These are phyloP conservation scores for Phialemonium atrogriseum DNA, from an alignment of 2,329 filamentous ascomycete species.

Conservation along the genomic window DNA sequence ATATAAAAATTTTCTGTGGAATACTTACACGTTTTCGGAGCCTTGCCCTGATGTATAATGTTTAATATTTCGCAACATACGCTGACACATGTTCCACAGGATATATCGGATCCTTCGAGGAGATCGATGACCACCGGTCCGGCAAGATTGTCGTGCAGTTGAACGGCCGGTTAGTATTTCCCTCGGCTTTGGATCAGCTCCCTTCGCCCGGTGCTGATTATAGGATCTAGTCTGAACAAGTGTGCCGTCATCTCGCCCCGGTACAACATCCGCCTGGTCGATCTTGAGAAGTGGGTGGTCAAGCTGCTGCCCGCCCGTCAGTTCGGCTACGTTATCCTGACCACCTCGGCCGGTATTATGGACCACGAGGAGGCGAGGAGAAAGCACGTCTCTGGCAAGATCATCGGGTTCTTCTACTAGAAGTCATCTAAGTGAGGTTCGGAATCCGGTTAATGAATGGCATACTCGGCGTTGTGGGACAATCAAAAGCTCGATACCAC, in stretches of 20 bases:
- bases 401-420: slow-evolving; percentile 99
- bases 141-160: slow-evolving; percentile 99
- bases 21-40: slow-evolving; percentile 98
- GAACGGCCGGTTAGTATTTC: slow-evolving; percentile 64
- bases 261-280: slow-evolving; percentile 97
- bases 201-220: too few relatives aligned
- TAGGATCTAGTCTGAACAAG: slow-evolving; percentile 94
- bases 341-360: slow-evolving; percentile 99
- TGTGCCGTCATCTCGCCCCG: slow-evolving; percentile 98
- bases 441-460: slow-evolving; percentile 6
- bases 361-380: slow-evolving; percentile 99
- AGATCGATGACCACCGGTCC: slow-evolving; percentile 98
- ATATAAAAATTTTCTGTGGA: slow-evolving; percentile 74
- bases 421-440: slow-evolving; percentile 9
- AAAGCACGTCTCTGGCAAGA: slow-evolving; percentile 99
- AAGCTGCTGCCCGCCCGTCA: slow-evolving; percentile 99
- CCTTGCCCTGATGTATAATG: slow-evolving; percentile 68
- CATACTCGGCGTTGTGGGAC: slow-evolving; percentile 15
- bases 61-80: slow-evolving; percentile 92
- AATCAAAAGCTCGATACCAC: slow-evolving; percentile 1
- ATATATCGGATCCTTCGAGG: slow-evolving; percentile 99
- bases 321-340: slow-evolving; percentile 98
- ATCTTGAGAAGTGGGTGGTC: slow-evolving; percentile 99
- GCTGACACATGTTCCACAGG: slow-evolving; percentile 56
- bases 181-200: too few relatives aligned